Evolutionary conservation across 495 filamentous ascomycete species (phyloP), one percentile per base, ranked within the genome.

Genomic region (Lindgomyces ingoldianus): DNA sequence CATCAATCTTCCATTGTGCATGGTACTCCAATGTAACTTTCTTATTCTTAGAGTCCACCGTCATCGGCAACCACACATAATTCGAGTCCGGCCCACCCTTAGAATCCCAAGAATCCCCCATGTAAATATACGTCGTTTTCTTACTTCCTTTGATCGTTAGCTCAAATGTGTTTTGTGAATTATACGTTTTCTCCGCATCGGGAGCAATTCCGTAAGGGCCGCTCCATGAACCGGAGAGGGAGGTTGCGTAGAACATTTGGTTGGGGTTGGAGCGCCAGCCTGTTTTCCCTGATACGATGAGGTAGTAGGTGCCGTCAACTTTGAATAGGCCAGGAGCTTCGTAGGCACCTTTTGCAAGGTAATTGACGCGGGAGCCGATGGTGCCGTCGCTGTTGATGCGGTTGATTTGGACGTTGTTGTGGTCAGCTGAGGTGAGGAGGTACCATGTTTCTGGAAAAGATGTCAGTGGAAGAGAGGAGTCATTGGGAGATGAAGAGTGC

Each of bases 391-490:
- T 52, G 69, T 79, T 79, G 65, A 80, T 76, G 19, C 65, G 57
- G 56, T 81, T 81, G 62, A 81, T 71, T 52, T 81, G 79, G 24
- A 81, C 70, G 44, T 62, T 76, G 60, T 81, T 81, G 71, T 80
- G 78, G 66, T 80, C 77, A 19, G 77, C 78, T 19, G 72, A 75
- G 1, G 79, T 79, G 19, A 81, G 70, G 30, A 80, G 69, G 54
- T 78, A 81, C 74, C 73, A 80, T 4, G 74, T 77, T 14, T 39
- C 33, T 39, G 6, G 33, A 39, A n/a, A n/a, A 6, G 33, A 39
- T 39, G 14, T 39, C 14, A 76, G 36, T 42, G 9, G 9, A 42
- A 42, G 36, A 45, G 21, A 19, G 25, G 10, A 45, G 16, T 33
- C 6, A 69, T 24, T 65, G 62, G 48, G 18, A 63, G 29, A 14